A percentile compares a stretch with the other conserved stretches of the same genome.
Conservation (phyloP, 306 rosid species). For the Notholithocarpus densiflorus region DNA sequence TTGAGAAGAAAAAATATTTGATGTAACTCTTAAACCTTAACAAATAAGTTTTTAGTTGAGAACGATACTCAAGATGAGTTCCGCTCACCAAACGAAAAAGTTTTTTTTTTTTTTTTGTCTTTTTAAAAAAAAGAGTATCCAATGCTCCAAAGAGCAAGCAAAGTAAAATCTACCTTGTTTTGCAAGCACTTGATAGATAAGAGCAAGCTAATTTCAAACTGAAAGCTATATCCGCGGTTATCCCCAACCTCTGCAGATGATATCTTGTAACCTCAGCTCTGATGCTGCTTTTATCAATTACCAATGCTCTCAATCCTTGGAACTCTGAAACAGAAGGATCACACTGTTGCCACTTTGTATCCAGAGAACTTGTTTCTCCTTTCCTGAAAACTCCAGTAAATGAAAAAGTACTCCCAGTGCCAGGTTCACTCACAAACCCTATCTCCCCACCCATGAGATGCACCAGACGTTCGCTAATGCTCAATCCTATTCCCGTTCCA, state of each 20-base stretch:
- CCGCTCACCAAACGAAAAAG: not conserved
- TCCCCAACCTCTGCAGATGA: conserved; percentile 77
- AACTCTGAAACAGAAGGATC: conserved; percentile 45
- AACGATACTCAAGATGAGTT: not conserved
- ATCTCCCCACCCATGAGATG: conserved; percentile 98
- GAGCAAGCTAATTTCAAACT: conserved; percentile 51
- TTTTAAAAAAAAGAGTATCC: not conserved
- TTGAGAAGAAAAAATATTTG: not conserved
- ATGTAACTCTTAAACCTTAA: not conserved
- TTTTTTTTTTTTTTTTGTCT: not conserved
- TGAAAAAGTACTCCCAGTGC: conserved; percentile 83
- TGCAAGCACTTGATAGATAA: conserved; percentile 45
- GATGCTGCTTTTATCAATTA: conserved; percentile 61
- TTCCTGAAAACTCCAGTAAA: conserved; percentile 69
- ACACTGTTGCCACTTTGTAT: conserved; percentile 47
- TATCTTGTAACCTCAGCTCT: conserved; percentile 82
- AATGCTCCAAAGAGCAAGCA: not conserved
- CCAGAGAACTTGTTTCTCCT: conserved; percentile 48
- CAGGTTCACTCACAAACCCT: conserved; percentile 84
- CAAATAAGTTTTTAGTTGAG: not conserved
- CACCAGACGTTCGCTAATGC: conserved; percentile 83
- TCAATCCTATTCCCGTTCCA: conserved; percentile 97
- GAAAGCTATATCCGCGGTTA: conserved; percentile 55
- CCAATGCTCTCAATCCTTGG: conserved; percentile 65
- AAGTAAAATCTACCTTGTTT: conserved; percentile 41